Conservation (phyloP, 768 basidiomycete species). For the Termitomyces titanicus region DNA sequence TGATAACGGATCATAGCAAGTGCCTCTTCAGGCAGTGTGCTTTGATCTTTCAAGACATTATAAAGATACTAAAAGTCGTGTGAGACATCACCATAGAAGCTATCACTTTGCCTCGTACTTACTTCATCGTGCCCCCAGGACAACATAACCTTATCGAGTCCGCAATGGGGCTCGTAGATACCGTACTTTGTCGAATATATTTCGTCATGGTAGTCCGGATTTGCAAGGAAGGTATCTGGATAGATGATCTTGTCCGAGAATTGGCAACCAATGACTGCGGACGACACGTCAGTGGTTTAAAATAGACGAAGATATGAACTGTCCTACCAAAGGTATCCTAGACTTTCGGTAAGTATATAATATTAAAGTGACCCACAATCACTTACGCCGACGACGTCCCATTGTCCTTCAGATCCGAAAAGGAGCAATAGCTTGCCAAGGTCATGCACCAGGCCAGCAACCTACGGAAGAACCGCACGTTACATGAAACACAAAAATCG, state of each 20-base stretch:
- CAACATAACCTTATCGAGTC: conserved; percentile 84
- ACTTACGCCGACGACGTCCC: conserved; percentile 86
- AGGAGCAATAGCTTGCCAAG: conserved; percentile 85
- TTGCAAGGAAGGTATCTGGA: conserved; percentile 70
- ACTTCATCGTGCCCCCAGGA: conserved; percentile 93
- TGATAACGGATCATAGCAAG: conserved; percentile 94
- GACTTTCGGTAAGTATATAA: conserved; percentile 1
- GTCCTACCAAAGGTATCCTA: conserved; percentile 42
- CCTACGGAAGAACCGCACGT: conserved; percentile 11
- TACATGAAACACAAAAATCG: not conserved
- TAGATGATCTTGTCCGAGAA: conserved; percentile 85
- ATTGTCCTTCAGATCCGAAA: conserved; percentile 85
- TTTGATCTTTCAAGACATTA: conserved; percentile 79
- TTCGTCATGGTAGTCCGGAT: conserved; percentile 63
- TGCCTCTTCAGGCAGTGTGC: conserved; percentile 73
- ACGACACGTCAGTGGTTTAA: not conserved
- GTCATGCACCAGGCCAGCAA: conserved; percentile 84
- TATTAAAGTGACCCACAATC: not conserved
- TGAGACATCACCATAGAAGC: not conserved
- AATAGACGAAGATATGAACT: conserved; percentile 1
- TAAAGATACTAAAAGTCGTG: conserved; percentile 65
- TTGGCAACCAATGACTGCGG: conserved; percentile 74
- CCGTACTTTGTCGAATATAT: conserved; percentile 72
- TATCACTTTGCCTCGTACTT: conserved; percentile 22
- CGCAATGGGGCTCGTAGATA: conserved; percentile 75